Conservation (phyloP, 306 rosid species). For the Dryas alaskensis region DNA sequence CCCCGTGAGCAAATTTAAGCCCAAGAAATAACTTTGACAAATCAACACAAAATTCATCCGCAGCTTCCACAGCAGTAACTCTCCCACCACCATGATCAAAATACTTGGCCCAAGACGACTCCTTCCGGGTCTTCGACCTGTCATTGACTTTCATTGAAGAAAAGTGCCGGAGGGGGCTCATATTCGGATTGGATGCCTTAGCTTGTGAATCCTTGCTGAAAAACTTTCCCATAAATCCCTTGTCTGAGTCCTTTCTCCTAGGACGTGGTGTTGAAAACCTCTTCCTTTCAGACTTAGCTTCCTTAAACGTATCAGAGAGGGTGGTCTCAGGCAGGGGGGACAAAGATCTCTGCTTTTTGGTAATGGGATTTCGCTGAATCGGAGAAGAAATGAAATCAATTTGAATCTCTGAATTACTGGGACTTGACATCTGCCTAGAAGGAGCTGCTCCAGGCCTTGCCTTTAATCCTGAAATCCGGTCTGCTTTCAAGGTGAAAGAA, state of each 20-base stretch:
- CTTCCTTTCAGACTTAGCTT: constrained; percentile 64
- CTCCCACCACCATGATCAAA: constrained; percentile 73
- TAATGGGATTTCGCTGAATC: constrained; percentile 19
- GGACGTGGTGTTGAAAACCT: constrained; percentile 77
- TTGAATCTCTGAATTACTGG: constrained; percentile 11
- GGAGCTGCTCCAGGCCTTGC: constrained; percentile 37
- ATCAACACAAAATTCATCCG: constrained; percentile 73
- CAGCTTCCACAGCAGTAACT: constrained; percentile 67
- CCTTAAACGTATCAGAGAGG: constrained; percentile 58
- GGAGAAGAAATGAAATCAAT: constrained; percentile 6
- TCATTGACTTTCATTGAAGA: constrained; percentile 40
- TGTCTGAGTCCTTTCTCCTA: constrained; percentile 42
- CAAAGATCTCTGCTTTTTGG: constrained; percentile 64
- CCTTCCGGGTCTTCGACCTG: constrained; percentile 52
- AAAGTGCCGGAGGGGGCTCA: constrained; percentile 48
- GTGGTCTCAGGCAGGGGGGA: constrained; percentile 60
- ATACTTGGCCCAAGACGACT: constrained; percentile 60
- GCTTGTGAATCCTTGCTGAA: constrained; percentile 37
- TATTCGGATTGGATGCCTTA: constrained; percentile 29
- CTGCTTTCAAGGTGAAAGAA: constrained; percentile 29
- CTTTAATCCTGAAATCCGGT: constrained; percentile 40
- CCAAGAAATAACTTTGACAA: constrained; percentile 78
- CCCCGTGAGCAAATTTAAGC: constrained; percentile 91
- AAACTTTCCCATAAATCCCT: constrained; percentile 42
- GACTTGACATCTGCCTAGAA: constrained; percentile 17